Conservation (phyloP, 768 basidiomycete genomes). For the Hysterangium stoloniferum region DNA sequence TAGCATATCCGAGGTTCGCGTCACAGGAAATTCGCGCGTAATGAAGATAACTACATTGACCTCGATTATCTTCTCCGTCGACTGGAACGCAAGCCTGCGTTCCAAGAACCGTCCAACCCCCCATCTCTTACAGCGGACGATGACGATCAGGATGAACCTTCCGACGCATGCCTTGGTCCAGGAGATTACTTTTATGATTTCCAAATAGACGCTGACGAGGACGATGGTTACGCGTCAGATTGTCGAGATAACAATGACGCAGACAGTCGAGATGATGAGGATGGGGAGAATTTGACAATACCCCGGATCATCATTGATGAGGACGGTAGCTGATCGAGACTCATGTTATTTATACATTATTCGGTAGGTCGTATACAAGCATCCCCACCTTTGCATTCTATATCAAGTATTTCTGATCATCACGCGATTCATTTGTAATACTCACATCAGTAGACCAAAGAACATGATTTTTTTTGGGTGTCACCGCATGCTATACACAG, state of each 20-base stretch:
- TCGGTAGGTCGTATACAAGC: too few species aligned
- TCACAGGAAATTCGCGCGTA: slow-evolving; percentile 76
- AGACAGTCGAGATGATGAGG: neutral
- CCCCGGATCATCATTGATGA: slow-evolving; percentile 9
- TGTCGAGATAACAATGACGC: too few species aligned
- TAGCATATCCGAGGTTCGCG: slow-evolving; percentile 69
- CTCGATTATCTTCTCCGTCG: slow-evolving; percentile 70
- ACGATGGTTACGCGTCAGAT: neutral
- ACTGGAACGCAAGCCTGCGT: slow-evolving; percentile 34
- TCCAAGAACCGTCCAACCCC: too few species aligned
- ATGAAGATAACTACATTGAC: slow-evolving; percentile 68
- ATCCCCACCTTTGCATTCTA: too few species aligned
- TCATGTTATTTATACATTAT: too few species aligned
- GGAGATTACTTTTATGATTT: slow-evolving; percentile 9
- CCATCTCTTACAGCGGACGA: slow-evolving; percentile 30
- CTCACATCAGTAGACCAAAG: too few species aligned
- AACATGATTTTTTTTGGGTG: too few species aligned
- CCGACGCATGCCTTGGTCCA: slow-evolving; percentile 8
- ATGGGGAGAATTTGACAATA: neutral
- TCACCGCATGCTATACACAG: too few species aligned
- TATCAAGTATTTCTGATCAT: too few species aligned
- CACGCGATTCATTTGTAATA: too few species aligned
- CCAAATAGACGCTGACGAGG: neutral
- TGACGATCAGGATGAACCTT: slow-evolving; percentile 8
- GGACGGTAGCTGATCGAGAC: too few species aligned